Evolutionary conservation across 2,329 filamentous ascomycete species (phyloP), one percentile per base, ranked within the genome.

Genomic region (Diaporthe sp.): DNA sequence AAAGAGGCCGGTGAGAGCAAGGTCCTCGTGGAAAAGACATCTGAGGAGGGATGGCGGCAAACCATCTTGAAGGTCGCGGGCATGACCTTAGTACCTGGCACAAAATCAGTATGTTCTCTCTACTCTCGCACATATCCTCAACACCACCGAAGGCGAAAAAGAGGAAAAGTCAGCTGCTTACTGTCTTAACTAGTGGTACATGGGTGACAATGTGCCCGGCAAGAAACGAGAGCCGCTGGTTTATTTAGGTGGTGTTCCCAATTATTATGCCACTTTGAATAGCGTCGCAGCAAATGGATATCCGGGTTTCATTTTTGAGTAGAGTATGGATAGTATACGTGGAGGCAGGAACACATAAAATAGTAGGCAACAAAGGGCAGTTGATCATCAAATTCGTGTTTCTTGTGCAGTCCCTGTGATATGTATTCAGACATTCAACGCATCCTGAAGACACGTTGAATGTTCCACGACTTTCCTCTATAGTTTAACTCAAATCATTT

Each of bases 161-260:
- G 10, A 50, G 19, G 8, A 22, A 7, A 22, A 47, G 40, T 13
- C 10, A 17, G n/a, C 33, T 22, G 22, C 38, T 68, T n/a, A 58
- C 33, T 30, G 17, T 22, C 8, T 6, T 25, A 42, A 55, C 22
- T n/a, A 71, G 74, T 85, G 83, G 83, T 87, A 85, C 61, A 83
- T 83, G 80, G 85, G 85, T 1, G 80, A 78, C 4, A 85, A 84
- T 54, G 83, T 87, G 42, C 84, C 84, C 1, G 84, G 84, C 0
- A 86, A 85, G 77, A 75, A 77, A 15, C 74, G 81, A 19, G 82
- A 85, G 77, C 79, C 79, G 10, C 74, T 85, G 58, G 80, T 83
- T 52, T 87, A 79, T 58, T 68, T 80, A 42, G 80, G 79, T 8
- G 79, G 80, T 33, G 71, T 81, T 28, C 77, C 78, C 13, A 77